phyloP scores from a whole-genome alignment of 148 eudicot genomes.

The Tetragonia tetragonoides region DNA sequence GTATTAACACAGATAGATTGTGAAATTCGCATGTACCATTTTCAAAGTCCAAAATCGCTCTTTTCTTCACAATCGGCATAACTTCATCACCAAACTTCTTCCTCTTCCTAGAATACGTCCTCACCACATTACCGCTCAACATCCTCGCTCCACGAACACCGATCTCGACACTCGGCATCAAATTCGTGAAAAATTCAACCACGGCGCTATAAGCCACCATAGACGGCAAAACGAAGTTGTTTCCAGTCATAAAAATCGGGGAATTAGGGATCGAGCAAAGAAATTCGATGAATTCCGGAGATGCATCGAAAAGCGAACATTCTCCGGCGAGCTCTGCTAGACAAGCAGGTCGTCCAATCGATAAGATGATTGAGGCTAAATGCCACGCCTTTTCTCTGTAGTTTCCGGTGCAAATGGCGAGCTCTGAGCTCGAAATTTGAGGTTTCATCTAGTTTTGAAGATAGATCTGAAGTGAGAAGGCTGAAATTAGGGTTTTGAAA shows the following conservation, averaged over 20 bases:
- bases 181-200: constrained; percentile 31
- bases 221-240: constrained; percentile 39
- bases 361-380: constrained; percentile 38
- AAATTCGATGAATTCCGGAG: constrained; percentile 40
- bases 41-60: constrained; percentile 19
- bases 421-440: constrained; percentile 24
- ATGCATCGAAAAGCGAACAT: constrained; percentile 33
- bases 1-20: neutral
- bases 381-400: constrained; percentile 55
- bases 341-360: constrained; percentile 41
- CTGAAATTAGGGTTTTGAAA: constrained; percentile 23
- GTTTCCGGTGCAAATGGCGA: constrained; percentile 21
- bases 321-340: constrained; percentile 48
- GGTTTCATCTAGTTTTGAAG: constrained; percentile 20
- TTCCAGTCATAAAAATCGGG: constrained; percentile 39
- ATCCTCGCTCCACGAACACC: constrained; percentile 16
- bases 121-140: constrained; percentile 25
- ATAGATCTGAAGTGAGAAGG: constrained; percentile 10
- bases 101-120: constrained; percentile 53
- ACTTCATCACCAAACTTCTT: constrained; percentile 28
- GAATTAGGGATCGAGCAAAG: constrained; percentile 64
- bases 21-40: constrained; percentile 33
- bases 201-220: constrained; percentile 28
- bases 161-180: constrained; percentile 30
- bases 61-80: constrained; percentile 26